Base-by-base conservation (phyloP, 2,329 filamentous ascomycete genomes). In the Fusarium beomiforme region DNA sequence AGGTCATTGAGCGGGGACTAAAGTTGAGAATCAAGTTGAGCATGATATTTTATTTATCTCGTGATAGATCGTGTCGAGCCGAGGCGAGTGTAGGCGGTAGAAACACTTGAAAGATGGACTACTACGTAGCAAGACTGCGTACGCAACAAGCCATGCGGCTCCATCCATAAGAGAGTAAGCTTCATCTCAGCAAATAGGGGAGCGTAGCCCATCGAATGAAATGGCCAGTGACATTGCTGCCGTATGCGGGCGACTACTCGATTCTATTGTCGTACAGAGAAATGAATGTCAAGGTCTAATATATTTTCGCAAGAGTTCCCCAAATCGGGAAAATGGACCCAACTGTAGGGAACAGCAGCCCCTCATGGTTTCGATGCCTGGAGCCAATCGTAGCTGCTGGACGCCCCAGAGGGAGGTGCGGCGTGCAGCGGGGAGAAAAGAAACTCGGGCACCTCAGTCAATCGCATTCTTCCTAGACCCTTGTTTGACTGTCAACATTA, bases 281-380 rank as follows among this genome's bases (percentile, higher is more conserved):
- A 49, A 44, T 17, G 36, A 59, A 46, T 53, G 63, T 46, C 53
- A 46, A 60, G 56, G 63, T 63, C 50, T 69, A 50, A 61, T 68
- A 68, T 69, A 43, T 73, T 78, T 70, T 79, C 78, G 78, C 78
- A 79, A 79, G 75, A 75, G 70, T 79, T 67, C 67, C 78, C 78
- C 70, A 50, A 79, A 79, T 74, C 55, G 59, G 78, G 72, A 72
- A 78, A 71, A 62, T 61, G 60, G 59, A 59, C 55, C 73, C 64
- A 70, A 56, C 55, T 65, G 60, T 49, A 68, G 57, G 69, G 68
- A 71, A 71, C 71, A 37, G 69, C 43, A 14, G 62, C 61, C 68
- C 67, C 63, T 74, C 71, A 71, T 71, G 53, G 71, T 62, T 67
- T 71, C 59, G 31, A 50, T 41, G n/a, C 58, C 57, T 42, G 58